phyloP scores from a whole-genome alignment of 2,329 filamentous ascomycete genomes.

The Colletotrichum navitas region DNA sequence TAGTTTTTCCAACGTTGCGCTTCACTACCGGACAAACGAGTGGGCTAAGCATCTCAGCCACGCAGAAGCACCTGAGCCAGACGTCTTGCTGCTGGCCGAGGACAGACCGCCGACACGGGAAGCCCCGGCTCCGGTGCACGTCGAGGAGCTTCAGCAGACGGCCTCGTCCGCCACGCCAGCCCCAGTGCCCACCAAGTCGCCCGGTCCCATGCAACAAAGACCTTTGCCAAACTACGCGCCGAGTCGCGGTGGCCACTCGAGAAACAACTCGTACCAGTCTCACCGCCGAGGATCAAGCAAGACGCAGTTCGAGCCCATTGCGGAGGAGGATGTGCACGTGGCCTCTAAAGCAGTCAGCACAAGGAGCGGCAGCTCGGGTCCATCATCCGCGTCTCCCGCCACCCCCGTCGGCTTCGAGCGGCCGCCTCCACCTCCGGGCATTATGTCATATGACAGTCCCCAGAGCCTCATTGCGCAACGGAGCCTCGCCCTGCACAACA shows the following conservation, averaged over 20 bases:
- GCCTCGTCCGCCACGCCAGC: slow-evolving; percentile 63
- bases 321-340: slow-evolving; percentile 16
- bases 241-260: slow-evolving; percentile 21
- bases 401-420: slow-evolving; percentile 15
- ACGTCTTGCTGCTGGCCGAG: slow-evolving; percentile 68
- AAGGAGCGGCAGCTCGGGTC: slow-evolving; percentile 31
- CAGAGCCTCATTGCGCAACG: slow-evolving; percentile 69
- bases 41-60: slow-evolving; percentile 91
- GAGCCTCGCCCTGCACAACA: slow-evolving; percentile 66
- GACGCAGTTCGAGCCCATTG: slow-evolving; percentile 32
- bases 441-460: slow-evolving; percentile 64
- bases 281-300: slow-evolving; percentile 36
- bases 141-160: slow-evolving; percentile 75
- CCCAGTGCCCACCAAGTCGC: slow-evolving; percentile 47
- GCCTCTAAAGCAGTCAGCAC: slow-evolving; percentile 10
- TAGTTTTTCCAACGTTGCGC: slow-evolving; percentile 80
- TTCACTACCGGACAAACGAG: slow-evolving; percentile 91
- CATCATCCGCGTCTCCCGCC: slow-evolving; percentile 43
- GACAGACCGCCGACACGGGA: slow-evolving; percentile 58
- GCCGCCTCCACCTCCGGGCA: slow-evolving; percentile 51
- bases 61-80: slow-evolving; percentile 79
- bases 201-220: slow-evolving; percentile 45
- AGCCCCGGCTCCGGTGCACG: slow-evolving; percentile 69
- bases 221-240: slow-evolving; percentile 46
- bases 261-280: slow-evolving; percentile 40